These are phyloP conservation scores for Kwoniella sp. DNA, from an alignment of 768 basidiomycete species.

Conservation along the genomic window DNA sequence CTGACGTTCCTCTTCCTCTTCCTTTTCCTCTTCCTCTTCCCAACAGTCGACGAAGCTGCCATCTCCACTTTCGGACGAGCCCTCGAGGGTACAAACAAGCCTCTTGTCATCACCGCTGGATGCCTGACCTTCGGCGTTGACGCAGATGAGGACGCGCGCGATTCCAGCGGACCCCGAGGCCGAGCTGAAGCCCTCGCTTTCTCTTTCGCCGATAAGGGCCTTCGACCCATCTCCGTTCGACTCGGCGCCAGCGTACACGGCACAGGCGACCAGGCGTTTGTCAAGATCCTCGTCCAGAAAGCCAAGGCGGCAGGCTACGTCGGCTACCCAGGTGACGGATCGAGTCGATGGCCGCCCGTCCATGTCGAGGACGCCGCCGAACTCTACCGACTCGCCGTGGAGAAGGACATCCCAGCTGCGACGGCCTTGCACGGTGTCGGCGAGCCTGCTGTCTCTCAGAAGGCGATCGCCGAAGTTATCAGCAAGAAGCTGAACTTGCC, in stretches of 20 bases:
- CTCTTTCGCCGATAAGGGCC: constrained; percentile 20
- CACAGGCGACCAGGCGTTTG: constrained; percentile 26
- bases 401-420: constrained; percentile 22
- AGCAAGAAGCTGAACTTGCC: constrained; percentile 24
- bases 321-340: constrained; percentile 23
- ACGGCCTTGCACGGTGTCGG: constrained; percentile 28
- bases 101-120: constrained; percentile 32
- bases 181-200: constrained; percentile 17
- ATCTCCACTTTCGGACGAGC: constrained; percentile 32
- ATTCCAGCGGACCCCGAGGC: constrained; percentile 7
- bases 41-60: constrained; percentile 30
- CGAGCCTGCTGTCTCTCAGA: constrained; percentile 20
- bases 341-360: constrained; percentile 32
- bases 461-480: constrained; percentile 28
- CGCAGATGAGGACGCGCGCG: neutral
- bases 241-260: constrained; percentile 6
- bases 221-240: constrained; percentile 17
- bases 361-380: constrained; percentile 41
- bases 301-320: constrained; percentile 24
- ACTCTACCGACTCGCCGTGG: constrained; percentile 39
- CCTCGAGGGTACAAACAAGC: constrained; percentile 35
- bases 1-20: neutral
- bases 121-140: neutral
- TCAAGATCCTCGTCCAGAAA: constrained; percentile 17
- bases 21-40: neutral